Base-by-base conservation (phyloP, 2,329 filamentous ascomycete species). In the Xylariomycetidae sp. region DNA sequence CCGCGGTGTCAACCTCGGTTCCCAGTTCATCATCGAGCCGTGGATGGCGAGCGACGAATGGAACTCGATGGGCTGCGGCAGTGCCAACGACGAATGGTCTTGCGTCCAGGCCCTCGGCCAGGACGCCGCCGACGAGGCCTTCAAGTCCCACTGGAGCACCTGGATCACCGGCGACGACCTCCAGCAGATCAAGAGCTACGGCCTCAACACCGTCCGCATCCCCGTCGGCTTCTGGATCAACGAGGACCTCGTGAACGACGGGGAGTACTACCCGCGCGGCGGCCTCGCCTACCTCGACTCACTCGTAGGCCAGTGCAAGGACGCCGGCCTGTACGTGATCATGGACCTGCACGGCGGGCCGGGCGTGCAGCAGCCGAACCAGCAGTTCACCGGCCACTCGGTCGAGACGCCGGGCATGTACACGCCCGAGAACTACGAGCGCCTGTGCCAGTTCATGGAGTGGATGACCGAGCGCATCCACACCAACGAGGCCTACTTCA, bases 151-250 rank as follows among this genome's bases (percentile, higher is more conserved):
- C 42, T 72, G 68, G 68, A 53, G 51, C 18, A 59, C 56, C 0
- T 72, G 65, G 64, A 67, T 68, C 32, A 69, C 62, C 5, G 41
- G 64, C 34, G 49, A 59, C 20, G 68, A 72, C 42, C 59, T 72
- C 38, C 42, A 52, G 14, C 48, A 61, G 37, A 72, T 72, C 48
- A 49, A 53, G 17, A 56, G 48, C 26, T 61, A 59, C 19, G 67
- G 67, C 0, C 45, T 72, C 5, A 71, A 72, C 42, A 68, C 67
- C 0, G 55, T 72, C 20, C 59, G 68, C 3, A 64, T 72, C 9
- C 68, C 68, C 0, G 60, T 71, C 2, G 68, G 68, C 4, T 72
- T 66, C 46, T 72, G 68, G 68, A 60, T 72, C 35, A 52, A 60
- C 10, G 68, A 72, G 41, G 61, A 64, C 23, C 51, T 68, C 6